Evolutionary conservation across 1,139 yeast species (phyloP).

Genomic region (Torulaspora pretoriensis): DNA sequence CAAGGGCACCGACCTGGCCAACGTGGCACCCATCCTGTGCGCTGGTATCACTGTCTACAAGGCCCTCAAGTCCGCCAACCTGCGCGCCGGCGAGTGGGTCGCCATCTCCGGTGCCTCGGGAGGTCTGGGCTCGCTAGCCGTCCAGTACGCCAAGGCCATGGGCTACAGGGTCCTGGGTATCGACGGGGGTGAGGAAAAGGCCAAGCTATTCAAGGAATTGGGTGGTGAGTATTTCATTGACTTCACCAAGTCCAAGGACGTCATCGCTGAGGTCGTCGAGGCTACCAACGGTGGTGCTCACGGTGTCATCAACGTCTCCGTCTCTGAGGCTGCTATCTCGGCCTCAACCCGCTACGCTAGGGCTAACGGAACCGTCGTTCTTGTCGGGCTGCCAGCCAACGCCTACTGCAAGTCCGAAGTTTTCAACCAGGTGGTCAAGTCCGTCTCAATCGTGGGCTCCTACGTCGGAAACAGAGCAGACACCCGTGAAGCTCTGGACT

Average conservation of each 20-base stretch:
- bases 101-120: slow-evolving; percentile 65
- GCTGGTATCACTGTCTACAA: slow-evolving; percentile 67
- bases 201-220: slow-evolving; percentile 45
- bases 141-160: slow-evolving; percentile 62
- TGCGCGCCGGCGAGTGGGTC: slow-evolving; percentile 58
- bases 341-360: slow-evolving; percentile 56
- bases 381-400: slow-evolving; percentile 62
- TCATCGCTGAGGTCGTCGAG: slow-evolving; percentile 46
- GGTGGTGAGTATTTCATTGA: slow-evolving; percentile 59
- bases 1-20: slow-evolving; percentile 52
- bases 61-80: slow-evolving; percentile 57
- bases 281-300: slow-evolving; percentile 60
- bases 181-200: slow-evolving; percentile 60
- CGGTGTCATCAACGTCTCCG: slow-evolving; percentile 60
- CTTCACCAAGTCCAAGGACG: slow-evolving; percentile 48
- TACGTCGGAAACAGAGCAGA: slow-evolving; percentile 72
- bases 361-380: slow-evolving; percentile 55
- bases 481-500: slow-evolving; percentile 63
- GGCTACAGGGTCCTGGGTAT: slow-evolving; percentile 58
- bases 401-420: slow-evolving; percentile 53
- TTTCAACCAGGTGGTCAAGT: slow-evolving; percentile 54
- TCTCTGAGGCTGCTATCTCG: slow-evolving; percentile 52
- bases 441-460: slow-evolving; percentile 55
- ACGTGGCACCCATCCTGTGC: slow-evolving; percentile 58
- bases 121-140: slow-evolving; percentile 61